phyloP scores from a whole-genome alignment of 352 stramenopile genomes.

The Globisporangium okanoganense region DNA sequence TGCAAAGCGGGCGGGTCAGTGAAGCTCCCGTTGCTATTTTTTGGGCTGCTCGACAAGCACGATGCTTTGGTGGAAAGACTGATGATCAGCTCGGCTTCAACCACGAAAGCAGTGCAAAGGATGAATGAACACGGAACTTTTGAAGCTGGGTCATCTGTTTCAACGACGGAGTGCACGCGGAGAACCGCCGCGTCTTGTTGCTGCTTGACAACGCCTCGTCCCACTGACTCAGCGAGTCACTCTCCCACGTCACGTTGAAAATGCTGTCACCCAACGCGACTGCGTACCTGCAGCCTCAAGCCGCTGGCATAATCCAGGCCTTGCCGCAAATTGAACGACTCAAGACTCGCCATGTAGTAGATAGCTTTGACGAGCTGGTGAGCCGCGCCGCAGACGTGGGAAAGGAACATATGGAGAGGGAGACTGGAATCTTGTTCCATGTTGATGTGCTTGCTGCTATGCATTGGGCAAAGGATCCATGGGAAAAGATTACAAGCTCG shows the following conservation, averaged over 20 bases:
- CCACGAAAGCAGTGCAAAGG: neutral
- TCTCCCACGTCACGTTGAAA: neutral
- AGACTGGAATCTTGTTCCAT: neutral
- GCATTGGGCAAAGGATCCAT: neutral
- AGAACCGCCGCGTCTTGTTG: constrained; percentile 1
- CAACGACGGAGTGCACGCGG: neutral
- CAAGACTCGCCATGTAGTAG: neutral
- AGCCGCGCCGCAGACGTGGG: neutral
- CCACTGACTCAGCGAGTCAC: neutral
- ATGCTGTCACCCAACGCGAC: constrained; percentile 1
- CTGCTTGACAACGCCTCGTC: neutral
- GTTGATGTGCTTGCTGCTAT: neutral
- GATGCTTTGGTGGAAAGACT: neutral
- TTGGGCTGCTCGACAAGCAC: neutral
- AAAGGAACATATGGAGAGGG: neutral
- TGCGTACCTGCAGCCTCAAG: neutral
- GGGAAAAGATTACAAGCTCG: neutral
- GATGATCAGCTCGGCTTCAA: neutral
- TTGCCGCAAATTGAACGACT: neutral
- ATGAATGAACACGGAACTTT: constrained; percentile 6
- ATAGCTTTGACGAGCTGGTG: neutral
- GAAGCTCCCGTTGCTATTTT: neutral
- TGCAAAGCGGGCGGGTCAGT: constrained; percentile 3
- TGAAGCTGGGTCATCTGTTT: neutral
- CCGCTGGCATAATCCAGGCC: neutral